Conservation (phyloP, 2,329 filamentous ascomycete species). For the Pseudopithomyces maydicus region DNA sequence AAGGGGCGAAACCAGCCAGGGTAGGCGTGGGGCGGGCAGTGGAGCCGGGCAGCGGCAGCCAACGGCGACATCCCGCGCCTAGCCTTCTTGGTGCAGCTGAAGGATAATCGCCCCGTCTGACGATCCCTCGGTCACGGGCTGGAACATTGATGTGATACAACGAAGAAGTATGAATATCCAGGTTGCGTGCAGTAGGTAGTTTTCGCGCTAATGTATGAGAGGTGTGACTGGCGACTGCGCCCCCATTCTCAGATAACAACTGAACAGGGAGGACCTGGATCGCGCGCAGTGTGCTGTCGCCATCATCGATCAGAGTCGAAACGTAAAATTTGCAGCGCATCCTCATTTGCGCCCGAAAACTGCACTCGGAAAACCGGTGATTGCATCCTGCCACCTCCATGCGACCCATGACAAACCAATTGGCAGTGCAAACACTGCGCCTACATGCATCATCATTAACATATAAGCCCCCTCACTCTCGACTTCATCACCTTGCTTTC, state of each 20-base stretch:
- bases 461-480: not conserved
- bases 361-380: not conserved
- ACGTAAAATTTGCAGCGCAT: not conserved
- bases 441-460: not conserved
- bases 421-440: not conserved
- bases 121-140: no score
- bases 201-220: no score
- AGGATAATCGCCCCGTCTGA: not conserved
- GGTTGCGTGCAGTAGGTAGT: no score
- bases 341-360: not conserved
- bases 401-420: not conserved
- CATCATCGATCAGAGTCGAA: no score
- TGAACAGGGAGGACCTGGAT: no score
- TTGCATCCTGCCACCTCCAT: not conserved
- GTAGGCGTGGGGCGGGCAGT: not conserved
- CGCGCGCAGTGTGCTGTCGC: no score
- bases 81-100: not conserved
- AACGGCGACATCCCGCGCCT: not conserved
- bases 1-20: not conserved
- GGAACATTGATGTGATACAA: no score
- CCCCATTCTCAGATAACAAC: no score
- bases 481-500: constrained; percentile 4
- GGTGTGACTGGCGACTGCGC: no score
- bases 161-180: no score
- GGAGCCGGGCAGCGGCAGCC: not conserved